A percentile compares a stretch with the other conserved stretches of the same genome.
Conservation (phyloP, 441 rosid species). For the Adansonia gregorii region DNA sequence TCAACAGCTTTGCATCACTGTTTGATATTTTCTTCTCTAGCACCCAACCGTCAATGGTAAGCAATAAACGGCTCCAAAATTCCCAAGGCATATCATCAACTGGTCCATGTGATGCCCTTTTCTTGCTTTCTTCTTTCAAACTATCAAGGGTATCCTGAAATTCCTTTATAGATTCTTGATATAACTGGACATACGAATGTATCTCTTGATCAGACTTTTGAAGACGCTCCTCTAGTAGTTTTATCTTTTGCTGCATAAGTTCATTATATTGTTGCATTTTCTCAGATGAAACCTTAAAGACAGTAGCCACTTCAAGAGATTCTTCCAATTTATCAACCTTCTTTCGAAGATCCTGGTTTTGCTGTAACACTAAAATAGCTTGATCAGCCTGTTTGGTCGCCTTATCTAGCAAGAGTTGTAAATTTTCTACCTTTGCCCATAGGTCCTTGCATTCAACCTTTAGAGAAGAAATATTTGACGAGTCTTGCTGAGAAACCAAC, state of each 20-base stretch:
- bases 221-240: conserved; percentile 79
- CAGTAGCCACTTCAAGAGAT: conserved; percentile 71
- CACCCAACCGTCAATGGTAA: conserved; percentile 90
- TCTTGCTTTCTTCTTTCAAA: conserved; percentile 81
- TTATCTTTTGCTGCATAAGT: conserved; percentile 81
- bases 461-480: conserved; percentile 60
- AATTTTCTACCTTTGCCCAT: conserved; percentile 68
- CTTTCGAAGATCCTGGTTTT: conserved; percentile 78
- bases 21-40: conserved; percentile 79
- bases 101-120: conserved; percentile 60
- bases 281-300: conserved; percentile 77
- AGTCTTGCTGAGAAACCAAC: conserved; percentile 68
- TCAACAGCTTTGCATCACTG: conserved; percentile 63
- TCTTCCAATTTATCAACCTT: conserved; percentile 89
- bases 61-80: conserved; percentile 88
- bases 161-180: conserved; percentile 86
- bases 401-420: conserved; percentile 70
- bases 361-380: conserved; percentile 72
- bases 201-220: conserved; percentile 88
- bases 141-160: conserved; percentile 80
- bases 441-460: conserved; percentile 77
- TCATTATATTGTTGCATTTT: conserved; percentile 80
- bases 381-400: conserved; percentile 87
- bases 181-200: conserved; percentile 67
- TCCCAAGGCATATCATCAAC: conserved; percentile 86